Conservation (phyloP, 148 eudicot genomes). For the Rhododendron kiyosumense region DNA sequence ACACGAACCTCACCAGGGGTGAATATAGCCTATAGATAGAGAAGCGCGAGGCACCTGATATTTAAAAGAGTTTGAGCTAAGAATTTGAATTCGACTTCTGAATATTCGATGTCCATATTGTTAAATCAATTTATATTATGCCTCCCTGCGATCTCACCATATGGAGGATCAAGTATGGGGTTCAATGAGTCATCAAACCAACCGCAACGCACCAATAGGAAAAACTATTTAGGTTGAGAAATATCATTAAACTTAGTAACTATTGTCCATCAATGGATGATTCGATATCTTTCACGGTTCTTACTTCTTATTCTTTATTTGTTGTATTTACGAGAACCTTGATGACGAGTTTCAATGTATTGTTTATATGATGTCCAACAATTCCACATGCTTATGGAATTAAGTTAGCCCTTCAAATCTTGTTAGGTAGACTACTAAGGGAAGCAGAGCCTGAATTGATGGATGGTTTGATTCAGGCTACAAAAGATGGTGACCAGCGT, state of each 20-base stretch:
- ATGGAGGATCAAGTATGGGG: background rate
- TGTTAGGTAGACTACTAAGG: slow-evolving; percentile 74
- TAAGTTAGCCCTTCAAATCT: background rate
- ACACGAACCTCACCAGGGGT: background rate
- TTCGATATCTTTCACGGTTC: background rate
- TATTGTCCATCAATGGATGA: background rate
- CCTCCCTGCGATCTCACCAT: background rate
- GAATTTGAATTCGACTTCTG: background rate
- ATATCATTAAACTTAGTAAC: too few species aligned
- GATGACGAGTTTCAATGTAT: background rate
- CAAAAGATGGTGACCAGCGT: slow-evolving; percentile 69
- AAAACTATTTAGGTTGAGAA: background rate
- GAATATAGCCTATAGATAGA: background rate
- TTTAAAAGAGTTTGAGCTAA: background rate
- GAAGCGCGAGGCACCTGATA: background rate
- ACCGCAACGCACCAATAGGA: background rate
- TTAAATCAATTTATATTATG: background rate
- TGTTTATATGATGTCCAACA: background rate
- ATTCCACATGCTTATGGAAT: background rate
- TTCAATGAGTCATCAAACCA: background rate
- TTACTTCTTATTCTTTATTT: background rate
- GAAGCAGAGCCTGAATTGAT: slow-evolving; percentile 74
- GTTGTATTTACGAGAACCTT: background rate
- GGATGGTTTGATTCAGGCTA: slow-evolving; percentile 74
- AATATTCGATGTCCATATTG: background rate